These are phyloP conservation scores for Citrus medica DNA, from an alignment of 345 rosid species.

Conservation along the genomic window DNA sequence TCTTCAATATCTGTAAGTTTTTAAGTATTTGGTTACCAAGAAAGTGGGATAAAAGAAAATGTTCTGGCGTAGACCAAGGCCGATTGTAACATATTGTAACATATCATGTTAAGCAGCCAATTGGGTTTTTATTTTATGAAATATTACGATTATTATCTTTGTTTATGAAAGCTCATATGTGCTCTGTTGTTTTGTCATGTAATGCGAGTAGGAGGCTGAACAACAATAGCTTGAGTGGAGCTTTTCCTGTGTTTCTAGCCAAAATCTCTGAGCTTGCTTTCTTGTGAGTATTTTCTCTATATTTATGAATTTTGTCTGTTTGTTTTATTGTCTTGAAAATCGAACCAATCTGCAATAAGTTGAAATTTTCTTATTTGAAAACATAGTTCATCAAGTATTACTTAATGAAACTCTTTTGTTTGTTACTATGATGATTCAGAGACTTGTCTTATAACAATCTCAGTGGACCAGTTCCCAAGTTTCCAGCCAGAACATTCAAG, in stretches of 20 bases:
- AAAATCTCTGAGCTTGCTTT: conserved; percentile 72
- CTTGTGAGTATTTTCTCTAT: conserved; percentile 62
- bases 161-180: conserved; percentile 15
- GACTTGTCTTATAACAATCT: conserved; percentile 95
- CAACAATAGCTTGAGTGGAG: conserved; percentile 86
- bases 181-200: conserved; percentile 31
- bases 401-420: conserved; percentile 2
- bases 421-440: conserved; percentile 41
- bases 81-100: neutral
- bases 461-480: conserved; percentile 79
- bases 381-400: neutral
- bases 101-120: neutral
- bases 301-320: conserved; percentile 8
- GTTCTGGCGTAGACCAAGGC: neutral
- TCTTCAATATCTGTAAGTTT: conserved; percentile 76
- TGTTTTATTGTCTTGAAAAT: conserved; percentile 22
- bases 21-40: neutral
- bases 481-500: conserved; percentile 81
- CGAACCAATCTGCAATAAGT: neutral
- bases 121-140: neutral
- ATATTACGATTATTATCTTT: neutral
- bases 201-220: conserved; percentile 80
- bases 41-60: neutral
- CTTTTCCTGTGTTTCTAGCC: conserved; percentile 70
- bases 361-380: neutral